Evolutionary conservation across 495 filamentous ascomycete species (phyloP).

Genomic region (Penicillium macrosclerotiorum): DNA sequence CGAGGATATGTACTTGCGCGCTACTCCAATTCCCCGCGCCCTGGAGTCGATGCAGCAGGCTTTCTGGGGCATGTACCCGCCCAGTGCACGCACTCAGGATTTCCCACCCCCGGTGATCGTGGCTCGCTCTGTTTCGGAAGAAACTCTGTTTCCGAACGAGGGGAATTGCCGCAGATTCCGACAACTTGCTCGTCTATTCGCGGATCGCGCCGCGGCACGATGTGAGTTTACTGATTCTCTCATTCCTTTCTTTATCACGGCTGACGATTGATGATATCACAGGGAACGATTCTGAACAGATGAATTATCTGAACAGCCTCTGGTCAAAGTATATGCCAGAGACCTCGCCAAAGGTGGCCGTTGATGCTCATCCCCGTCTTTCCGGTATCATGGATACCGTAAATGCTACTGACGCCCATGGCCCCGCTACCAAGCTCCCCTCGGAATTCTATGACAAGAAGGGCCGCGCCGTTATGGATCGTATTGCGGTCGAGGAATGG

Average conservation of each 20-base stretch:
- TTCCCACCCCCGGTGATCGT: slow-evolving; percentile 75
- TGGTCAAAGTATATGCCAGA: slow-evolving; percentile 83
- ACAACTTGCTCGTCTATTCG: slow-evolving; percentile 77
- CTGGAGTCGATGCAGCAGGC: slow-evolving; percentile 87
- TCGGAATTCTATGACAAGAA: slow-evolving; percentile 83
- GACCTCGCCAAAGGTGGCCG: slow-evolving; percentile 62
- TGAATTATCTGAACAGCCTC: slow-evolving; percentile 75
- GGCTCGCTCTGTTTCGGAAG: slow-evolving; percentile 68
- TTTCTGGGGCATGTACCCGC: slow-evolving; percentile 86
- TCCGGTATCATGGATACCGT: slow-evolving; percentile 93
- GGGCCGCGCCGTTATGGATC: slow-evolving; percentile 66
- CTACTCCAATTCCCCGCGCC: slow-evolving; percentile 81
- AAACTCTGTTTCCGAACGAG: slow-evolving; percentile 93
- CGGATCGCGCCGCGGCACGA: slow-evolving; percentile 71
- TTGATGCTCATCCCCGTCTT: slow-evolving; percentile 80
- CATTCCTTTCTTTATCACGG: background rate
- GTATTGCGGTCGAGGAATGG: slow-evolving; percentile 89
- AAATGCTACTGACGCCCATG: slow-evolving; percentile 85
- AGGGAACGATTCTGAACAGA: slow-evolving; percentile 77
- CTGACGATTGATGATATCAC: background rate
- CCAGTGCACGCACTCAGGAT: slow-evolving; percentile 57
- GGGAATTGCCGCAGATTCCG: slow-evolving; percentile 78
- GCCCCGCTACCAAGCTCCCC: slow-evolving; percentile 72
- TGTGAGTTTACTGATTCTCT: slow-evolving; percentile 42
- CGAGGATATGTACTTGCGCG: slow-evolving; percentile 78